Percentiles rank a stretch among this genome's conserved stretches.
Evolutionary conservation across 768 basidiomycete species (phyloP).

Genomic region (Mycena floridula): DNA sequence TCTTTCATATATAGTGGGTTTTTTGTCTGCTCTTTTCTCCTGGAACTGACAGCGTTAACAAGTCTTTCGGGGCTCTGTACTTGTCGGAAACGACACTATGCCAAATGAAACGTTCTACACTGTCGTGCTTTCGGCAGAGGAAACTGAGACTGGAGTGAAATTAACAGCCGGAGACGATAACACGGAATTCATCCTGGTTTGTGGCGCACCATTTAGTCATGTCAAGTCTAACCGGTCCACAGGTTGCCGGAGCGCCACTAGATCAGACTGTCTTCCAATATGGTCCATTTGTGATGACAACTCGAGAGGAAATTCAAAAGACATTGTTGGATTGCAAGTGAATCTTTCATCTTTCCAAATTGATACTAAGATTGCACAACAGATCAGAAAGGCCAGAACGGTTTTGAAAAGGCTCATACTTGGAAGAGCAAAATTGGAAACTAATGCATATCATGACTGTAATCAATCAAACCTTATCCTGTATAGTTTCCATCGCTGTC

Average conservation of each 20-base stretch:
- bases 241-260: constrained; percentile 85
- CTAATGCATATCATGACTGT: too few relatives aligned
- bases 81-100: constrained; percentile 44
- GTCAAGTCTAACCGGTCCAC: constrained; percentile 1
- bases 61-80: constrained; percentile 65
- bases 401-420: constrained; percentile 83
- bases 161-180: constrained; percentile 52
- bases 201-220: constrained; percentile 14
- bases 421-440: constrained; percentile 84
- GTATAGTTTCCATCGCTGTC: constrained; percentile 56
- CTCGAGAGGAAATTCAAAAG: constrained; percentile 70
- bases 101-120: constrained; percentile 66
- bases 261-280: constrained; percentile 86
- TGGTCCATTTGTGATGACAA: constrained; percentile 86
- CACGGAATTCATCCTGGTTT: constrained; percentile 72
- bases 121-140: constrained; percentile 65
- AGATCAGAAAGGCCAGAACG: constrained; percentile 76
- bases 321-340: constrained; percentile 75
- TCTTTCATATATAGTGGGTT: constrained; percentile 75
- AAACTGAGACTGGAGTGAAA: constrained; percentile 60
- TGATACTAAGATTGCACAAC: too few relatives aligned
- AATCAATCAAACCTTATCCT: too few relatives aligned
- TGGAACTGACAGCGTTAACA: background rate
- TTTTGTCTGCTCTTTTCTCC: background rate
- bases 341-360: constrained; percentile 3